Base-by-base conservation (phyloP, 2,329 filamentous ascomycete genomes). In the Penicillium italicum region DNA sequence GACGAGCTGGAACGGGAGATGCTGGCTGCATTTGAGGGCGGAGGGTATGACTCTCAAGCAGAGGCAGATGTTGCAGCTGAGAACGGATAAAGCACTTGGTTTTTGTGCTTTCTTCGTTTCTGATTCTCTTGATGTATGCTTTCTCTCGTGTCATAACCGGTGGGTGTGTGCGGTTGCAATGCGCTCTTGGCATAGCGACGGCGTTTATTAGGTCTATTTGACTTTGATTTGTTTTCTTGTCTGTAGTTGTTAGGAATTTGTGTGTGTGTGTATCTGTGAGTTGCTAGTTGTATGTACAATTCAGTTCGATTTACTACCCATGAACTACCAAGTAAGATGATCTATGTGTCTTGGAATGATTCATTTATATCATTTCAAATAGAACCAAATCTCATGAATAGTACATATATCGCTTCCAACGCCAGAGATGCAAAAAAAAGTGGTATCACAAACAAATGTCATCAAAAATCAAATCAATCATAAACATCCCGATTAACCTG, bases 1-100 rank as follows among this genome's bases (percentile, higher is more conserved):
- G 77, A 79, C 55, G 77, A 76, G 47, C 64, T 80, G 22, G 77
- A 79, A 55, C 70, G 73, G 36, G 85, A 86, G 63, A 77, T 88
- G 68, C 74, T 85, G 65, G 84, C 83, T 1, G 85, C 83, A 60
- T 74, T 86, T 60, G 82, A 85, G 52, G 74, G 73, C 22, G 68
- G 62, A 5, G 68, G 65, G 11, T 70, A 74, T 46, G 75, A 72
- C 34, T 58, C 65, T 22, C 61, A 69, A 50, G 69, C 62, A 52
- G 70, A 76, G 56, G 69, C 73, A 55, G 68, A 74, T 26, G 56
- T 67, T 55, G 62, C 64, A 38, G 66, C 66, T 38, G 65, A 73
- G 55, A 71, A 74, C 61, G 67, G 62, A 43, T 73, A 64, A 40
- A 60, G 8, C n/a, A 16, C 38, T 44, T 33, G 37, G 28, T 40